Evolutionary conservation across 2,329 filamentous ascomycete species (phyloP), one percentile per base, ranked within the genome.

Genomic region (Endothia cerciana): DNA sequence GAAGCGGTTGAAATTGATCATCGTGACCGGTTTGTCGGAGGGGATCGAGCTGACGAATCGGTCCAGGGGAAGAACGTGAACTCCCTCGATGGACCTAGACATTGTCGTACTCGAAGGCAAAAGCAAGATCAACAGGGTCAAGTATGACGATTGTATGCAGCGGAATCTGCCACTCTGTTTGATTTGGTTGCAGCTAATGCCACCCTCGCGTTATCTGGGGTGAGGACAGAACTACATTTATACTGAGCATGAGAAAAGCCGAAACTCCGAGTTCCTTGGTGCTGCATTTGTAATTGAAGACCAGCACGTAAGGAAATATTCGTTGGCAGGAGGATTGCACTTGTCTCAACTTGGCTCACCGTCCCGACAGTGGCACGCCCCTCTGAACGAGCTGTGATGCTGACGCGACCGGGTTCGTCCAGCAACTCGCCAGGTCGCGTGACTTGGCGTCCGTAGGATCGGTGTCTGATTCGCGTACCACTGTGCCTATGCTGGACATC

Each of bases 391-490:
- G 19, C 19, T 25, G 51, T 19, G 30, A 11, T 55, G 17, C 51
- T 36, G 28, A 36, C 51, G 19, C 30, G 19, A 36, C 28, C 17
- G n/a, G 30, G 30, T 36, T 55, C 28, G 51, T 36, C 3, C 15
- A n/a, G 2, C 8, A 19, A 10, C 10, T 55, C 51, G 30, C 51
- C 30, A 55, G 7, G 51, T 55, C 51, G 28, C 51, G 51, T 55
- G 51, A 55, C 51, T 55, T 36, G 28, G 51, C 51, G 51, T 55
- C 28, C 15, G 30, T 55, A n/a, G 51, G 51, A 55, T 33, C 47
- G 28, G 28, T 2, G 7, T 2, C 47, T 51, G 11, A 51, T 51
- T 13, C 6, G 25, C 13, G 13, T 7, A 30, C 25, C 13, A 22
- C 25, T 19, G 47, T 25, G 4, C 28, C 28, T 51, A 25, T 5